Evolutionary conservation across 2,329 filamentous ascomycete species (phyloP), one percentile per base, ranked within the genome.

Genomic region (Nothomitra cinnamomea): DNA sequence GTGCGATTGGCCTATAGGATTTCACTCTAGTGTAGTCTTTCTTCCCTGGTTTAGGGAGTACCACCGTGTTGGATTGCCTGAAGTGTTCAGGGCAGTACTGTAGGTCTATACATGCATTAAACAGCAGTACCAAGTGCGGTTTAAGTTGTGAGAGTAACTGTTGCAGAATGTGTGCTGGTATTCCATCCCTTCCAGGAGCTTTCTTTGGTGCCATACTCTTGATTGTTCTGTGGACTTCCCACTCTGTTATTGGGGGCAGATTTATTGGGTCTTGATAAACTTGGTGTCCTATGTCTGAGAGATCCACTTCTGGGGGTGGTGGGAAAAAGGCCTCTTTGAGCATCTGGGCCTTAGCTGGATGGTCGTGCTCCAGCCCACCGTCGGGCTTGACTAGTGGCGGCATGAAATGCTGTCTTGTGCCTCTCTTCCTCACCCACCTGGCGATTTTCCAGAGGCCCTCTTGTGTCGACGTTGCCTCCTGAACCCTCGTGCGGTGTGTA

Each of bases 361-460:
- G 35, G 35, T 38, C 35, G 35, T 38, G 7, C 15, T 38, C 35
- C 35, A 38, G 15, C 15, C 7, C 35, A 7, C 35, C 35, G 15
- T 38, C 35, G 7, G 35, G 35, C 35, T 15, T 38, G 7, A 7
- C 7, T 38, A 38, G 35, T 7, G 35, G 35, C 15, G 35, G 35
- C 7, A 15, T 38, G 15, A 38, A 38, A 7, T 7, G 15, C 15
- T 38, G 35, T 15, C 15, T 38, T 38, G 35, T 56, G 57, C 47
- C 53, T 56, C 57, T 55, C 19, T 56, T 59, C 54, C 55, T 58
- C 12, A 57, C 59, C 59, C 51, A 60, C 24, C 51, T 59, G 13
- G 54, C 57, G 4, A 60, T 55, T 40, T 51, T 58, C 56, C 51
- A 57, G 21, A 58, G 53, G 35, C 52, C 49, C 35, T 38, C 35